Evolutionary conservation across 345 rosid genomes (phyloP), one percentile per base, ranked within the genome.

Genomic region (Hevea brasiliensis): DNA sequence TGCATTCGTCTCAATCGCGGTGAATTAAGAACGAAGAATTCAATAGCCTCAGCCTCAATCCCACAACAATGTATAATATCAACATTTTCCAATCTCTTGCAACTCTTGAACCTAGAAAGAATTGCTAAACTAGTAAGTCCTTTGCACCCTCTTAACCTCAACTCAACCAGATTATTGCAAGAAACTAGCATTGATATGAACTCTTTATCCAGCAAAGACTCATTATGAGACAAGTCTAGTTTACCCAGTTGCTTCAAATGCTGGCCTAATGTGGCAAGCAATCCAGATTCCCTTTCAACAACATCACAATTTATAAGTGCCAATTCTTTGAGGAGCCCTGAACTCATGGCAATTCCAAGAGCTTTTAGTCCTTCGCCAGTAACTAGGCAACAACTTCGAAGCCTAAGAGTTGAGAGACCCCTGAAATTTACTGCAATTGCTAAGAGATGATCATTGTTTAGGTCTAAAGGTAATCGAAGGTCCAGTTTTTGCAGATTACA

Each of bases 231-330:
- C 80, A 94, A 65, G 35, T 90, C 93, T 8, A 94, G 57, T 44
- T 79, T 90, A 87, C 79, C 90, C 55, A 92, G 77, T 27, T 62
- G 79, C 74, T 79, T 80, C 82, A 89, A 70, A 77, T 86, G 72
- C 76, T 94, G 98, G 40, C 98, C 98, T 26, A 94, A 74, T 0
- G 93, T 85, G 24, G 92, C 89, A 13, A 94, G 86, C 85, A 94
- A 80, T 47, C 98, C 98, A 0, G 81, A 66, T 66, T 90, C 96
- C 61, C 91, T 84, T 69, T 87, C 94, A 6, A 90, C 87, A 41
- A 90, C 91, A 48, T 90, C 92, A 41, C 98, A 94, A 61, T 85
- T 87, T 20, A 86, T 83, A 58, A 94, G 67, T 7, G 92, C 85
- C 60, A 94, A 74, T 81, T 90, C 94, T 79, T 80, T 80, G 47